These are phyloP conservation scores for Camellia japonica DNA, from an alignment of 148 eudicot genomes.

Conservation along the genomic window DNA sequence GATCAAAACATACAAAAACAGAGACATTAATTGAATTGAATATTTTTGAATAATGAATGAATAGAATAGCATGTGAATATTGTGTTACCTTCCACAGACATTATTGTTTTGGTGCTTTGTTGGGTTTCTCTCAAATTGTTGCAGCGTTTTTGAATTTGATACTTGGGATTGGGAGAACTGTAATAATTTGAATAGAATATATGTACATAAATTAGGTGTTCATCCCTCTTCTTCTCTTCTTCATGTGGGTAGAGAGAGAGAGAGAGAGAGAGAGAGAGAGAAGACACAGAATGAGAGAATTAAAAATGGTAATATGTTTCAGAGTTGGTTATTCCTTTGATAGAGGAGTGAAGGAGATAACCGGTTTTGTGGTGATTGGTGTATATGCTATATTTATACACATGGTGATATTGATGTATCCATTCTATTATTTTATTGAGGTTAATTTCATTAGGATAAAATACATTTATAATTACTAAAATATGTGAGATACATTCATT, in stretches of 20 bases:
- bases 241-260: not conserved
- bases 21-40: not conserved
- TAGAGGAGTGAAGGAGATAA: not conserved
- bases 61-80: too few species aligned
- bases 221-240: conserved; percentile 9
- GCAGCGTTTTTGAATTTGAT: not conserved
- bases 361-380: not conserved
- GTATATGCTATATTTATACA: conserved; percentile 6
- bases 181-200: not conserved
- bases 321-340: conserved; percentile 1
- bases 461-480: too few species aligned
- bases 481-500: too few species aligned
- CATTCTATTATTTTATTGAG: too few species aligned
- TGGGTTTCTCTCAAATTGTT: not conserved
- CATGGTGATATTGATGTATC: not conserved
- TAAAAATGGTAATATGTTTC: not conserved
- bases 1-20: not conserved
- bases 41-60: not conserved
- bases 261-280: conserved; percentile 1
- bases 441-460: too few species aligned
- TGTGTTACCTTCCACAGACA: conserved; percentile 31
- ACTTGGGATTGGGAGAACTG: not conserved
- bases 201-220: not conserved
- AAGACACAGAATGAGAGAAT: not conserved
- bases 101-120: not conserved